These are phyloP conservation scores for Stygiomarasmius scandens DNA, from an alignment of 1,284 basidiomycete genomes.

Conservation along the genomic window DNA sequence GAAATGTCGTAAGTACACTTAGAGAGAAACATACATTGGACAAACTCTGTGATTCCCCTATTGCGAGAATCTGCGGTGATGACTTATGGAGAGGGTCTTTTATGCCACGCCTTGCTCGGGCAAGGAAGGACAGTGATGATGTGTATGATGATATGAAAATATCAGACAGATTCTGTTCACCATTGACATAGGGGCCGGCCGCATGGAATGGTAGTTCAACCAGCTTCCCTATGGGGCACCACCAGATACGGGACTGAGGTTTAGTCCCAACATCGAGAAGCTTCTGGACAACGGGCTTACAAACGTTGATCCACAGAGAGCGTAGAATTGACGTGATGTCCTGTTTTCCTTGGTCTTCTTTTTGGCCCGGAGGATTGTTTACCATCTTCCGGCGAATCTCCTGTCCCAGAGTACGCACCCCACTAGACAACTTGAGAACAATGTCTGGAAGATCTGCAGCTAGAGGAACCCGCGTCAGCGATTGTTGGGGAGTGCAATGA, in stretches of 20 bases:
- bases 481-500: too few relatives aligned
- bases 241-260: slow-evolving; percentile 41
- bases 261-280: background rate
- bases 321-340: slow-evolving; percentile 18
- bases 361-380: too few relatives aligned
- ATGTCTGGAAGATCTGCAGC: too few relatives aligned
- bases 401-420: too few relatives aligned
- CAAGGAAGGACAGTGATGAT: slow-evolving; percentile 21
- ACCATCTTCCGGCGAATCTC: too few relatives aligned
- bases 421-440: too few relatives aligned
- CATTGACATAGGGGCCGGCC: slow-evolving; percentile 26
- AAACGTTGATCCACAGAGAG: slow-evolving; percentile 35
- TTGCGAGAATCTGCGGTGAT: background rate
- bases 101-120: background rate
- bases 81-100: background rate
- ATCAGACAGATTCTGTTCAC: slow-evolving; percentile 11
- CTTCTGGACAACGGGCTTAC: slow-evolving; percentile 29
- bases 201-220: slow-evolving; percentile 43
- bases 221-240: slow-evolving; percentile 42
- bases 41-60: too few relatives aligned
- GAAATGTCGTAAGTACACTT: too few relatives aligned
- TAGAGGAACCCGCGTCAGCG: too few relatives aligned
- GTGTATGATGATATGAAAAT: slow-evolving; percentile 25
- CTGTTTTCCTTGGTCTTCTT: too few relatives aligned
- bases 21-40: too few relatives aligned